phyloP scores from a whole-genome alignment of 2,329 filamentous ascomycete genomes.

The Talaromyces marneffei region DNA sequence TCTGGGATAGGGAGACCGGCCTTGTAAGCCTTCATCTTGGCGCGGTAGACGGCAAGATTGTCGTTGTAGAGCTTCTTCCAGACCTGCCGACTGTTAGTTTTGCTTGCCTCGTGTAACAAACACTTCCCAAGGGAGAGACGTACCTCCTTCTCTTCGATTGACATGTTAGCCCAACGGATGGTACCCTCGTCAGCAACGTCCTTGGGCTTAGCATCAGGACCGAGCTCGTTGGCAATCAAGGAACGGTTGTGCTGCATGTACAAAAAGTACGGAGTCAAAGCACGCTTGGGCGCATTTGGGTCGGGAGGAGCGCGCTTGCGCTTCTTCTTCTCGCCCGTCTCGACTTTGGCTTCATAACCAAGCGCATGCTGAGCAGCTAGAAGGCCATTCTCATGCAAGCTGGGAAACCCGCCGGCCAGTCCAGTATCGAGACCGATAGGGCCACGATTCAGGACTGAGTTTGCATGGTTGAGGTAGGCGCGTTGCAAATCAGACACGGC shows the following conservation, averaged over 20 bases:
- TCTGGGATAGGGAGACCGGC: constrained; percentile 41
- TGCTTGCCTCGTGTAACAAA: neutral
- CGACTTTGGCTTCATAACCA: constrained; percentile 33
- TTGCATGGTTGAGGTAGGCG: constrained; percentile 84
- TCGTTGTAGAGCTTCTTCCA: constrained; percentile 55
- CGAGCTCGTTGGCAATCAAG: constrained; percentile 74
- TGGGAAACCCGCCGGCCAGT: constrained; percentile 39
- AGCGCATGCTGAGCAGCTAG: constrained; percentile 34
- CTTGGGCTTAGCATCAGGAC: constrained; percentile 69
- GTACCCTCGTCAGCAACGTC: constrained; percentile 85
- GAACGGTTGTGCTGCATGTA: constrained; percentile 85
- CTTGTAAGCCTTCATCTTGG: constrained; percentile 53
- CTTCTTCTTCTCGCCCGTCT: constrained; percentile 70
- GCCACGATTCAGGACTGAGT: constrained; percentile 67
- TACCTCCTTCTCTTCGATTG: constrained; percentile 64
- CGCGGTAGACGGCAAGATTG: constrained; percentile 53
- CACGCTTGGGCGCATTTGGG: constrained; percentile 90
- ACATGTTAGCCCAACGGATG: constrained; percentile 76
- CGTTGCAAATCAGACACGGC: constrained; percentile 72
- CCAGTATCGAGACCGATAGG: constrained; percentile 38
- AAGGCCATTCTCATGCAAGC: constrained; percentile 42
- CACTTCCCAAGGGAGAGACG: constrained; percentile 18
- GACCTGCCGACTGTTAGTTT: constrained; percentile 28
- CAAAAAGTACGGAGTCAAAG: constrained; percentile 89
- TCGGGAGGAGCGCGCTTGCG: constrained; percentile 82